Conservation (phyloP, 2,329 filamentous ascomycete genomes). For the Microdochium paspali region DNA sequence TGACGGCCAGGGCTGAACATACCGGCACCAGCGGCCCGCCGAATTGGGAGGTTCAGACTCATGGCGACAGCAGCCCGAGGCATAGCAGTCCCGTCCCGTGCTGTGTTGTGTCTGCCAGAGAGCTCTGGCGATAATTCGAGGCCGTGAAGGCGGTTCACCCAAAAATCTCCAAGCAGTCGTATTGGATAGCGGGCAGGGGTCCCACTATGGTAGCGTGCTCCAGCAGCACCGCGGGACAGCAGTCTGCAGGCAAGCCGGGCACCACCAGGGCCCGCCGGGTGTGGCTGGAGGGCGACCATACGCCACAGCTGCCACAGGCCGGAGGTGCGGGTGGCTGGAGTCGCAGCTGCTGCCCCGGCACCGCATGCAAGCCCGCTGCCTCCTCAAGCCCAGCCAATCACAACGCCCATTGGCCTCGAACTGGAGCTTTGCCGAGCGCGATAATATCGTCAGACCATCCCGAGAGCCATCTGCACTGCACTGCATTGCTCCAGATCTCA, state of each 20-base stretch:
- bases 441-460: background rate
- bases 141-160: too few relatives aligned
- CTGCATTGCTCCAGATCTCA: background rate
- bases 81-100: background rate
- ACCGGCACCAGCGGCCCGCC: slow-evolving; percentile 54
- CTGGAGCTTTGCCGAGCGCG: background rate
- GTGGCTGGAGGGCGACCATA: too few relatives aligned
- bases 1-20: slow-evolving; percentile 15
- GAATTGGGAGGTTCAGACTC: slow-evolving; percentile 55
- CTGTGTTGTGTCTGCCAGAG: slow-evolving; percentile 4
- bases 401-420: background rate
- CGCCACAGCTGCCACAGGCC: too few relatives aligned
- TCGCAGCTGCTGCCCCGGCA: too few relatives aligned
- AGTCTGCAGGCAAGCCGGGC: too few relatives aligned
- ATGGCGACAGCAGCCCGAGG: slow-evolving; percentile 30
- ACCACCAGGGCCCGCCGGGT: too few relatives aligned
- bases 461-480: background rate
- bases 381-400: background rate
- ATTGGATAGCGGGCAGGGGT: background rate
- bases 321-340: too few relatives aligned
- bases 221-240: too few relatives aligned
- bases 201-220: background rate
- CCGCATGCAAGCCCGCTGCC: background rate
- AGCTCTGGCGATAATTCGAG: too few relatives aligned
- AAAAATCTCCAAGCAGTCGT: background rate